Percentiles rank a stretch among this genome's conserved stretches.
Conservation (phyloP, 176 grass and related monocot genomes). For the Lolium perenne region DNA sequence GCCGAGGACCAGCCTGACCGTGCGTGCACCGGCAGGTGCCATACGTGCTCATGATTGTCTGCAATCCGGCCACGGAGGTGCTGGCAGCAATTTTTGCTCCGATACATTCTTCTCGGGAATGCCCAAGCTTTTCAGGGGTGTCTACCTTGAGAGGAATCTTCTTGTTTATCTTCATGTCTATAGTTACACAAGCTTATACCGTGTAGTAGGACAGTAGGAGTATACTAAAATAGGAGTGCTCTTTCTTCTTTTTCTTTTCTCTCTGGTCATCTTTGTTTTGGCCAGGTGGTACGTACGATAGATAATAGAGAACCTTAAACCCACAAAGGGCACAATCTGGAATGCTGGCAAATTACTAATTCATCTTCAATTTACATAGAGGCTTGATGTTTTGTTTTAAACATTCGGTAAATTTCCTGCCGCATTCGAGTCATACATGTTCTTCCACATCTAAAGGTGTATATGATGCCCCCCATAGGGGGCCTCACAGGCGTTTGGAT, state of each 20-base stretch:
- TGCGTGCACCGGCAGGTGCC: background rate
- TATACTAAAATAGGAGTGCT: background rate
- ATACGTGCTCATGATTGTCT: background rate
- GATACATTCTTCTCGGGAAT: constrained; percentile 41
- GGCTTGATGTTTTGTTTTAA: background rate
- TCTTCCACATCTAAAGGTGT: too few relatives aligned
- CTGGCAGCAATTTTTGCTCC: background rate
- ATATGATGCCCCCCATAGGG: too few relatives aligned
- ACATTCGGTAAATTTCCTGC: background rate
- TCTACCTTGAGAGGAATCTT: background rate
- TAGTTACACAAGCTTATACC: background rate
- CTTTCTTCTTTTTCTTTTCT: background rate
- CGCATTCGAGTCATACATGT: background rate
- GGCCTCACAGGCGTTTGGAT: too few relatives aligned
- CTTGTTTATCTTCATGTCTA: background rate
- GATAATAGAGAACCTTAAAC: background rate
- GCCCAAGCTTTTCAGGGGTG: constrained; percentile 30
- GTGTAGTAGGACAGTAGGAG: background rate
- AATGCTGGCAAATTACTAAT: background rate
- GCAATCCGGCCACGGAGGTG: too few relatives aligned
- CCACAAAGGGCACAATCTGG: background rate
- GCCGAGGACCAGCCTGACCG: background rate
- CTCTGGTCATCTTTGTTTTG: background rate
- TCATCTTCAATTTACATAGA: background rate
- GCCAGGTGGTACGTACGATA: background rate